Evolutionary conservation across 1,139 yeast genomes (phyloP).

Genomic region (Geotrichum carabidarum): DNA sequence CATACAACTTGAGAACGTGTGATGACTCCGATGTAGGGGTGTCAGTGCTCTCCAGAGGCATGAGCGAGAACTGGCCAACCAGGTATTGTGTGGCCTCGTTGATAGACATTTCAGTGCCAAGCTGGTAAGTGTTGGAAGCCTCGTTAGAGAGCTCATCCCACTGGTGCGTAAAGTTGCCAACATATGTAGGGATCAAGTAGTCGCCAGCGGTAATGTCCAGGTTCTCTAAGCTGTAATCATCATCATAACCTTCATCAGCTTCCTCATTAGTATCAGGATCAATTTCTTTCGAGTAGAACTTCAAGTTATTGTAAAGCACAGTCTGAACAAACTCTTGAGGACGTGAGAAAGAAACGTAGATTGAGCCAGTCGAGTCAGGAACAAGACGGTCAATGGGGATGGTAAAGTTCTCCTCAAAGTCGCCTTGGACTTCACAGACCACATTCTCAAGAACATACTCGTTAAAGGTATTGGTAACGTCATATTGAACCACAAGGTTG

Average conservation of each 20-base stretch:
- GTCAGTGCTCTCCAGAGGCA: slow-evolving; percentile 78
- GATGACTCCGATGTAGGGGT: slow-evolving; percentile 53
- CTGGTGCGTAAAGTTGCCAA: slow-evolving; percentile 66
- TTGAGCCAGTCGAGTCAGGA: slow-evolving; percentile 68
- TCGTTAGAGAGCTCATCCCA: slow-evolving; percentile 71
- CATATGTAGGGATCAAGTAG: slow-evolving; percentile 70
- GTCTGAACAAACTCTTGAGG: slow-evolving; percentile 48
- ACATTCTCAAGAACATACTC: slow-evolving; percentile 76
- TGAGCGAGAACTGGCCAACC: slow-evolving; percentile 46
- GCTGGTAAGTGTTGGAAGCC: slow-evolving; percentile 55
- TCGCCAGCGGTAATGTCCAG: slow-evolving; percentile 76
- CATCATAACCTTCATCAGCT: slow-evolving; percentile 83
- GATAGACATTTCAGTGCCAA: slow-evolving; percentile 40
- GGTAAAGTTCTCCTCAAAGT: slow-evolving; percentile 56
- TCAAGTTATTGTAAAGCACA: slow-evolving; percentile 62
- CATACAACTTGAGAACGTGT: slow-evolving; percentile 76
- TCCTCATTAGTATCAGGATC: slow-evolving; percentile 70
- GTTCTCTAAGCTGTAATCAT: slow-evolving; percentile 87
- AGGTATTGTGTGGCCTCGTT: slow-evolving; percentile 50
- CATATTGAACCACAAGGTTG: slow-evolving; percentile 78
- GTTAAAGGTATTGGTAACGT: slow-evolving; percentile 77
- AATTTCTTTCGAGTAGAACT: slow-evolving; percentile 74
- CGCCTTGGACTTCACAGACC: slow-evolving; percentile 54
- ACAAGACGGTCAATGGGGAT: slow-evolving; percentile 67
- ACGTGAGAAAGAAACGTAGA: slow-evolving; percentile 71